A percentile compares a stretch with the other conserved stretches of the same genome.
Conservation (phyloP, 2,329 filamentous ascomycete species). For the Rutstroemia sydowiana region DNA sequence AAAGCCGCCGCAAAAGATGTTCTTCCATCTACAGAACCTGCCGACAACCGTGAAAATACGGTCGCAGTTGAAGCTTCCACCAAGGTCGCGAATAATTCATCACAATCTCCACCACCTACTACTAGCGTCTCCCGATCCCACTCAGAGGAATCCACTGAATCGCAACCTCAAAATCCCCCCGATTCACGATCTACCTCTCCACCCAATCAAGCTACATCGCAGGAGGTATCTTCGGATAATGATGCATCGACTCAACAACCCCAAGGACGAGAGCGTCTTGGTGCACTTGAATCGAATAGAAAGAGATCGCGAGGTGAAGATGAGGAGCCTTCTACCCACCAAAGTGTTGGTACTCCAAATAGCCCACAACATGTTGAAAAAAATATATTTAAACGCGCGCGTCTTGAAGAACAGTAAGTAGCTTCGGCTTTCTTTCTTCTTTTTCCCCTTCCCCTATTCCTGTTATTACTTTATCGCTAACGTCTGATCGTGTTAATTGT, state of each 20-base stretch:
- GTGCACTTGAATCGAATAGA: neutral
- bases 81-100: neutral
- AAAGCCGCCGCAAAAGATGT: neutral
- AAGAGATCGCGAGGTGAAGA: slow-evolving; percentile 6
- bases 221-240: slow-evolving; percentile 5
- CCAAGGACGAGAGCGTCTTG: neutral
- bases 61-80: neutral
- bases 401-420: too few relatives aligned
- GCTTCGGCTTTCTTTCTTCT: too few relatives aligned
- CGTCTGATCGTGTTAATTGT: too few relatives aligned
- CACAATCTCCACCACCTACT: slow-evolving; percentile 9
- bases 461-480: too few relatives aligned
- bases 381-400: slow-evolving; percentile 1
- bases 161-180: neutral
- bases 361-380: neutral
- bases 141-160: neutral
- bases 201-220: neutral
- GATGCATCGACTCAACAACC: neutral
- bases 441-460: too few relatives aligned
- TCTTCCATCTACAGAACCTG: neutral
- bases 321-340: neutral
- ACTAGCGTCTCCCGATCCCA: neutral
- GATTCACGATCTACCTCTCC: slow-evolving; percentile 9
- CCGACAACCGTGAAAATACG: neutral
- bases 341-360: neutral